Evolutionary conservation across 176 grass and related monocot genomes (phyloP), one percentile per base, ranked within the genome.

Genomic region (Panicum miliaceum): DNA sequence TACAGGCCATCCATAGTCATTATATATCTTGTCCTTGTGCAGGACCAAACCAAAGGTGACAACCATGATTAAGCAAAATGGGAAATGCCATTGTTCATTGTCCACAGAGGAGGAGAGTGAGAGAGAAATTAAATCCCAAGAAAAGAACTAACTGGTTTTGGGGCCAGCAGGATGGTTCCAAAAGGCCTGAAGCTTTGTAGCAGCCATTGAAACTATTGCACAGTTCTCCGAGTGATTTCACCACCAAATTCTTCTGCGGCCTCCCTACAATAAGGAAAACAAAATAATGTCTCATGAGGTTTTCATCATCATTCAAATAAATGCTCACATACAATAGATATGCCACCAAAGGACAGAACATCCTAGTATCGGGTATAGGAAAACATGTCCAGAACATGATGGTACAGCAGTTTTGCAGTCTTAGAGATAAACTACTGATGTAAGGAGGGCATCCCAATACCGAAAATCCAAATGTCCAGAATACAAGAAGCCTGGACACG

Each of bases 131-230:
- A 20, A 57, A 58, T 64, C 34, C 12, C 45, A 53, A 54, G 37
- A 81, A 51, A 68, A 2, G 2, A 8, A 81, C 77, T 84, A 56
- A 95, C 92, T 98, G 43, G 96, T 95, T 92, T 95, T 98, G 56
- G 96, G 92, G 65, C 96, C 96, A 74, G 93, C 96, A 13, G 96
- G 93, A 70, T 98, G 93, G 82, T 98, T 98, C 96, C 80, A 98
- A 41, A 98, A 38, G 25, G 92, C 87, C 61, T 98, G 90, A 84
- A 98, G 60, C 87, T 98, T 98, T 37, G 96, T 83, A 58, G 65
- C 22, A 60, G 95, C 90, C 90, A 97, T 91, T 70, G 25, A 52
- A 81, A 85, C 59, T 58, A 66, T 2, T 19, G 18, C 61, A 34
- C 19, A 7, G 38, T 85, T 79, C 78, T 54, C 47, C 8, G 83